Evolutionary conservation across 768 basidiomycete species (phyloP).

Genomic region (Serendipita vermifera): DNA sequence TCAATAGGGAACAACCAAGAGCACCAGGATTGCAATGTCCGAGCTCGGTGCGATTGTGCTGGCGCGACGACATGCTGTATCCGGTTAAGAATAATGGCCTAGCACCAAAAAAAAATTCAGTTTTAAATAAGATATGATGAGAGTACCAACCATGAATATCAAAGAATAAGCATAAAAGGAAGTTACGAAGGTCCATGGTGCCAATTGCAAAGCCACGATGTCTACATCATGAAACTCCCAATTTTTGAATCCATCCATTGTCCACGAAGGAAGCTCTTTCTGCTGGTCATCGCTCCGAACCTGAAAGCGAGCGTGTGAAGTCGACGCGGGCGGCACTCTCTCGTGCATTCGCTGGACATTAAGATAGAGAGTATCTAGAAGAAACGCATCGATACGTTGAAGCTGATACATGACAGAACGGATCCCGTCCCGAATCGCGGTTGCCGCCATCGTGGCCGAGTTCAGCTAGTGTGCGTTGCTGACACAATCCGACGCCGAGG

Average conservation of each 20-base stretch:
- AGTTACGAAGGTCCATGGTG: conserved; percentile 59
- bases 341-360: conserved; percentile 3
- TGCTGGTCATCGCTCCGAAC: not conserved
- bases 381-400: not conserved
- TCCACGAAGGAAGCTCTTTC: conserved; percentile 5
- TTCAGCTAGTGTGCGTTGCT: no score
- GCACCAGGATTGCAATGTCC: conserved; percentile 20
- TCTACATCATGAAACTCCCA: not conserved
- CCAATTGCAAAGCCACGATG: conserved; percentile 30
- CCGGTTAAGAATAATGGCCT: conserved; percentile 60
- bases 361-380: not conserved
- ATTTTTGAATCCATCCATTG: not conserved
- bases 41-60: conserved; percentile 30
- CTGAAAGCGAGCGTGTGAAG: not conserved
- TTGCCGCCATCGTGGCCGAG: not conserved
- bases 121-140: not conserved
- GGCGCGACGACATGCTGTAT: conserved; percentile 71
- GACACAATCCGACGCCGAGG: no score
- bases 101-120: not conserved
- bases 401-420: conserved; percentile 8
- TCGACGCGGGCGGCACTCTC: not conserved
- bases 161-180: conserved; percentile 60
- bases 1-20: conserved; percentile 48
- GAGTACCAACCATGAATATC: conserved; percentile 43
- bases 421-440: no score